Evolutionary conservation across 768 basidiomycete species (phyloP), one percentile per base, ranked within the genome.

Genomic region (Cystofilobasidium bisporidii): DNA sequence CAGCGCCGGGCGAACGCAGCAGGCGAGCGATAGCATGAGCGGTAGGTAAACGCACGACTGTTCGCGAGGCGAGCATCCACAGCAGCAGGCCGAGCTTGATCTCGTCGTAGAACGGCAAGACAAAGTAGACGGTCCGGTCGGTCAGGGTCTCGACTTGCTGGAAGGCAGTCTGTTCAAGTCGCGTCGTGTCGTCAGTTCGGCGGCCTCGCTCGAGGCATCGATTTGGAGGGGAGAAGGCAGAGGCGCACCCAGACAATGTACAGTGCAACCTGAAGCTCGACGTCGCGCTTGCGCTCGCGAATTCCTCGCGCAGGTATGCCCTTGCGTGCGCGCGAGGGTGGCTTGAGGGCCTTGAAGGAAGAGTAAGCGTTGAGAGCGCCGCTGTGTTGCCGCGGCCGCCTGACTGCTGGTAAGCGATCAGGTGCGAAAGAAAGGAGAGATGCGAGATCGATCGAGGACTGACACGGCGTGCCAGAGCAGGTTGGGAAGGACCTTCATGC

Each of bases 221-320:
- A n/a, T n/a, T n/a, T n/a, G n/a, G n/a, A n/a, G n/a, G n/a, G 20
- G 22, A 22, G 26, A 50, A 9, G 10, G 15, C 6, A 11, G 0
- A 14, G 62, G 60, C 65, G 24, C 9, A 66, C 65, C 67, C 67
- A 68, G 11, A 68, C 67, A 33, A 68, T 20, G 60, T 61, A 68
- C 11, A 62, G 32, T 3, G 4, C 61, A 20, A 68, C 48, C 32
- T 57, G 41, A 5, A 50, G 38, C 43, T 48, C 43, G 40, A 57
- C 45, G 18, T 68, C 55, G 17, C 67, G 53, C 30, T 40, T 57
- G 30, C 67, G 40, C 17, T 68, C 55, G 1, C 53, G 32, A 11
- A 36, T 20, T 14, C 14, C 36, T 22, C 67, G 20, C 2, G 30
- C 67, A 10, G 53, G 55, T 11, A 61, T 24, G 18, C 33, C 43